Conservation (phyloP, 1,284 basidiomycete species). For the Heterobasidion parviporum region DNA sequence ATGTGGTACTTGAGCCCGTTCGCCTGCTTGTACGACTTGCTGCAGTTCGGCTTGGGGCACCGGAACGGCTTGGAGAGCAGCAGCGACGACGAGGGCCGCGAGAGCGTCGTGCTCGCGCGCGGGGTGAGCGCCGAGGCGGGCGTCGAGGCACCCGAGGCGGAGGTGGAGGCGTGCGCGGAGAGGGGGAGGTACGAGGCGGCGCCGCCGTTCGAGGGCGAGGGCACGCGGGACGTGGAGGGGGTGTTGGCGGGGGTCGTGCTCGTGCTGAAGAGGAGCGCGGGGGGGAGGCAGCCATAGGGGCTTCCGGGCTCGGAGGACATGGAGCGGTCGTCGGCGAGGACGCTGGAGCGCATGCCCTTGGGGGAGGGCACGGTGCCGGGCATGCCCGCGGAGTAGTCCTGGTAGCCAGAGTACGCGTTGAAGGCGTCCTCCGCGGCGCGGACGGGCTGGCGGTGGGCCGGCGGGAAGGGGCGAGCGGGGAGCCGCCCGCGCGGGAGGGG, state of each 20-base stretch:
- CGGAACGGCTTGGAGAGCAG: constrained; percentile 84
- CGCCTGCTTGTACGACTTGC: constrained; percentile 98
- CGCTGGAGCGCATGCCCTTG: constrained; percentile 18
- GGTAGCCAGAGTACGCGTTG: constrained; percentile 42
- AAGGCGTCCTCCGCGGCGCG: constrained; percentile 22
- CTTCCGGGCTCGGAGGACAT: constrained; percentile 23
- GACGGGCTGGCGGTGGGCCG: constrained; percentile 11
- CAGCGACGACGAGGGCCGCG: constrained; percentile 43
- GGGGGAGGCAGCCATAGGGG: constrained; percentile 47
- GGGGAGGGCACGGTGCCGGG: constrained; percentile 36
- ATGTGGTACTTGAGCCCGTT: constrained; percentile 97
- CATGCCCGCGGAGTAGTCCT: constrained; percentile 55
- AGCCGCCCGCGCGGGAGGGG: constrained; percentile 25
- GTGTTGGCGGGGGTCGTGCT: constrained; percentile 32
- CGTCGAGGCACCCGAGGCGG: constrained; percentile 1
- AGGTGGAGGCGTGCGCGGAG: constrained; percentile 14
- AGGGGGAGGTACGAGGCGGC: constrained; percentile 17
- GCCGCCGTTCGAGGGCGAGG: constrained; percentile 20
- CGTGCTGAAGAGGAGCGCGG: constrained; percentile 44
- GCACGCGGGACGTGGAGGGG: constrained; percentile 32
- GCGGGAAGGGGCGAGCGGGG: constrained; percentile 13
- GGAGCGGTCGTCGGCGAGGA: constrained; percentile 15
- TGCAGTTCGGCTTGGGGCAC: constrained; percentile 95
- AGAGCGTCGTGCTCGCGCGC: constrained; percentile 38
- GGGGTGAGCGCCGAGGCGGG: constrained; percentile 18